phyloP scores from a whole-genome alignment of 78 protist species.

The Dictyostelium citrinum region DNA sequence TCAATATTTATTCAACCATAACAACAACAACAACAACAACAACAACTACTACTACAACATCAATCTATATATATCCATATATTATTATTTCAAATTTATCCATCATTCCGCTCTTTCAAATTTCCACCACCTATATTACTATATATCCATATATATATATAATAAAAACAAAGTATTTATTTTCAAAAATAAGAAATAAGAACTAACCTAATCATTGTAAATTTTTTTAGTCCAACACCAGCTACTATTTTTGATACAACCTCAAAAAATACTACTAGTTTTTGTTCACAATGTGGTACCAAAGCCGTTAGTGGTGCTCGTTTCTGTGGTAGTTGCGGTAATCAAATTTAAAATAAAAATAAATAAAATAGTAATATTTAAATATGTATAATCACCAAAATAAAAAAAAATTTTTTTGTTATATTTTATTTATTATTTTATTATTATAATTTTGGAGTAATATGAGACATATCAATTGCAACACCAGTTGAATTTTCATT shows the following conservation, averaged over 20 bases:
- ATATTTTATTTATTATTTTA: not conserved
- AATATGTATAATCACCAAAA: not conserved
- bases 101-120: not conserved
- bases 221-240: not conserved
- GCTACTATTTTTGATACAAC: not conserved
- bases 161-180: not conserved
- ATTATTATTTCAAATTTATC: not conserved
- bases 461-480: constrained; percentile 8
- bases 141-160: not conserved
- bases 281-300: constrained; percentile 20
- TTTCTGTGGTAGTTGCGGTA: constrained; percentile 42
- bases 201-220: not conserved
- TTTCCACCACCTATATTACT: not conserved
- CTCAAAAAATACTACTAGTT: not conserved
- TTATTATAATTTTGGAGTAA: not conserved
- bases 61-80: not conserved
- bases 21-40: not conserved
- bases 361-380: constrained; percentile 6
- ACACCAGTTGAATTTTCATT: constrained; percentile 56
- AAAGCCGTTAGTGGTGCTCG: not conserved
- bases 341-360: not conserved
- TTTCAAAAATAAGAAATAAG: not conserved
- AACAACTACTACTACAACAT: not conserved
- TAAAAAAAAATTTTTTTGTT: not conserved
- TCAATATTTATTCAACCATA: no score